These are phyloP conservation scores for Trypanosoma theileri DNA, from an alignment of 208 protist species.

Conservation along the genomic window DNA sequence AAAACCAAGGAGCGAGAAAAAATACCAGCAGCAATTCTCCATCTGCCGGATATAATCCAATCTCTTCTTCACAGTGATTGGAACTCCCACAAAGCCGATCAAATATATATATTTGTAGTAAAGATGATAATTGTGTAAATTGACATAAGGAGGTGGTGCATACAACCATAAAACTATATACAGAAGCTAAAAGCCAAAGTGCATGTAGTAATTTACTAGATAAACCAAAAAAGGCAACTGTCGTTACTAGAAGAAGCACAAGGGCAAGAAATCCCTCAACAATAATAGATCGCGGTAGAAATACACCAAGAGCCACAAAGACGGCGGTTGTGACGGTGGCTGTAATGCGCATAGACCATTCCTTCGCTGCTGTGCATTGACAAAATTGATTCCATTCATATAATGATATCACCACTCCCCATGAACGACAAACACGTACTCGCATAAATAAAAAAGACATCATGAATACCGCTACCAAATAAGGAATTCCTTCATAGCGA, in stretches of 20 bases:
- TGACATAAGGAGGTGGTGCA: constrained; percentile 12
- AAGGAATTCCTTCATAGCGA: constrained; percentile 26
- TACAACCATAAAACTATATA: constrained; percentile 26
- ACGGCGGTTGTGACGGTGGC: constrained; percentile 21
- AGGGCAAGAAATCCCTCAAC: constrained; percentile 30
- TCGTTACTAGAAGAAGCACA: constrained; percentile 21
- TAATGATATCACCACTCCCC: constrained; percentile 20
- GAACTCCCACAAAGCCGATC: not conserved
- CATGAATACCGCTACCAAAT: constrained; percentile 26
- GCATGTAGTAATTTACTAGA: not conserved
- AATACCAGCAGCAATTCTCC: constrained; percentile 21
- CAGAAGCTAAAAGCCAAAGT: constrained; percentile 24
- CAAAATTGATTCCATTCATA: constrained; percentile 32
- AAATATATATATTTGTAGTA: constrained; percentile 12
- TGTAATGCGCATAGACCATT: constrained; percentile 20
- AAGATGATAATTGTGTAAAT: constrained; percentile 17
- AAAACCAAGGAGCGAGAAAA: constrained; percentile 31
- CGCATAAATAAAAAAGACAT: constrained; percentile 16
- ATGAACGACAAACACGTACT: constrained; percentile 11
- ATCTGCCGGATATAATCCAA: constrained; percentile 17
- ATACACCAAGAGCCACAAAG: constrained; percentile 24
- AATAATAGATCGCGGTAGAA: constrained; percentile 24
- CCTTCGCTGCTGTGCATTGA: not conserved
- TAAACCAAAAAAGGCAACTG: constrained; percentile 1
- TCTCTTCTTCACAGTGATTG: constrained; percentile 20